phyloP scores from a whole-genome alignment of 805 yeast genomes.

The Candida vaughaniae region DNA sequence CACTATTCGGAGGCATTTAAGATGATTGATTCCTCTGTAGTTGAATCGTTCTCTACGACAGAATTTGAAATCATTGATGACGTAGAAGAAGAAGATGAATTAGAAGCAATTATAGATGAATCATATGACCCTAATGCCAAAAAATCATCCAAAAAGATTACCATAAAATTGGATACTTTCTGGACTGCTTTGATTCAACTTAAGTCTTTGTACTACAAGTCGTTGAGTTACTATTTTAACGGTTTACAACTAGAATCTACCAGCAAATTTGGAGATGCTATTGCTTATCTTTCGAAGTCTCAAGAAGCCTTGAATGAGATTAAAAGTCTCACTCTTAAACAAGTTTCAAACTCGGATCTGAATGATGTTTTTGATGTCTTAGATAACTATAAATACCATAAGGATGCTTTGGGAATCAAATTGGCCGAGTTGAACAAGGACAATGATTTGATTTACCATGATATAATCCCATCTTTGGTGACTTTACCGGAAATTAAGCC shows the following conservation, averaged over 20 bases:
- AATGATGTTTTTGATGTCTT: constrained; percentile 35
- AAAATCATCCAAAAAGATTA: constrained; percentile 19
- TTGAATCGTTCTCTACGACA: constrained; percentile 10
- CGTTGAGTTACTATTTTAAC: constrained; percentile 61
- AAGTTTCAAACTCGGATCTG: constrained; percentile 21
- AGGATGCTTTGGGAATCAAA: constrained; percentile 38
- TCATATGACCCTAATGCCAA: constrained; percentile 20
- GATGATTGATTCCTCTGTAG: constrained; percentile 10
- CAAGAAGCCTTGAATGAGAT: constrained; percentile 37
- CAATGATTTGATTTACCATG: constrained; percentile 88
- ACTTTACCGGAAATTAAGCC: constrained; percentile 65
- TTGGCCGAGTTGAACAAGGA: constrained; percentile 61
- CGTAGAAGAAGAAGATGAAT: constrained; percentile 29
- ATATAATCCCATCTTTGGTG: constrained; percentile 59
- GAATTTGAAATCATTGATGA: constrained; percentile 21
- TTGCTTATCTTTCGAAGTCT: constrained; percentile 61
- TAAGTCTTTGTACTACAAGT: constrained; percentile 55
- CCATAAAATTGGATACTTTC: constrained; percentile 31
- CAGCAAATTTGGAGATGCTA: constrained; percentile 71
- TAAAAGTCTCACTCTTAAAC: constrained; percentile 25
- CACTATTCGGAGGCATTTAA: constrained; percentile 51
- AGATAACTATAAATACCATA: constrained; percentile 42
- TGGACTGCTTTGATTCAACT: constrained; percentile 56
- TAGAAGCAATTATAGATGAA: constrained; percentile 14
- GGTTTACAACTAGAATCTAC: constrained; percentile 53